phyloP scores from a whole-genome alignment of 2,329 filamentous ascomycete genomes.

The Akanthomyces muscarius region DNA sequence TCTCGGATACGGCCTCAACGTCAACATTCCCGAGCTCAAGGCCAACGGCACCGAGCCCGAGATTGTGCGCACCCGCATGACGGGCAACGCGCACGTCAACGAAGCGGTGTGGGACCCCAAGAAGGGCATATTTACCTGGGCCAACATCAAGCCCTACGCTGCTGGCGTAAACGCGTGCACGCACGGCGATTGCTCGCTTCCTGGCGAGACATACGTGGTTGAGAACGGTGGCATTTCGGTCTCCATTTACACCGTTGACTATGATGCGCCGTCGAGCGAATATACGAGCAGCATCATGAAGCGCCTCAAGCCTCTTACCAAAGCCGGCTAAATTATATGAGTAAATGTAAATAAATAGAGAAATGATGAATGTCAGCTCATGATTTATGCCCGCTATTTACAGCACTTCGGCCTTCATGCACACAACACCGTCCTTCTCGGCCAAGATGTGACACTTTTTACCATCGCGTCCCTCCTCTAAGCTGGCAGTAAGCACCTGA shows the following conservation, averaged over 20 bases:
- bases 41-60: slow-evolving; percentile 38
- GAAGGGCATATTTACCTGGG: slow-evolving; percentile 41
- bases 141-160: slow-evolving; percentile 33
- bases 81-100: slow-evolving; percentile 45
- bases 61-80: slow-evolving; percentile 45
- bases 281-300: slow-evolving; percentile 26
- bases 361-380: neutral
- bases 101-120: slow-evolving; percentile 41
- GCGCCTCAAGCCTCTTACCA: slow-evolving; percentile 24
- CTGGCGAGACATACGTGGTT: slow-evolving; percentile 47
- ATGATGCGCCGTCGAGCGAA: slow-evolving; percentile 38
- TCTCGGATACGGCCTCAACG: slow-evolving; percentile 47
- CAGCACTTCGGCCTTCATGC: slow-evolving; percentile 12
- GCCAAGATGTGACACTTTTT: slow-evolving; percentile 6
- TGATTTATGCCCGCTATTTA: neutral
- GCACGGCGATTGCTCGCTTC: slow-evolving; percentile 48
- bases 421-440: slow-evolving; percentile 13
- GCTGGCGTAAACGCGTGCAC: slow-evolving; percentile 45
- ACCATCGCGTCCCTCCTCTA: neutral
- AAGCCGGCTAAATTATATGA: neutral
- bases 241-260: slow-evolving; percentile 47
- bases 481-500: slow-evolving; percentile 10
- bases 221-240: slow-evolving; percentile 39
- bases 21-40: slow-evolving; percentile 46
- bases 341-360: neutral